phyloP scores from a whole-genome alignment of 2,329 filamentous ascomycete species.

The Xenosphaeropsis pyriputrescens region DNA sequence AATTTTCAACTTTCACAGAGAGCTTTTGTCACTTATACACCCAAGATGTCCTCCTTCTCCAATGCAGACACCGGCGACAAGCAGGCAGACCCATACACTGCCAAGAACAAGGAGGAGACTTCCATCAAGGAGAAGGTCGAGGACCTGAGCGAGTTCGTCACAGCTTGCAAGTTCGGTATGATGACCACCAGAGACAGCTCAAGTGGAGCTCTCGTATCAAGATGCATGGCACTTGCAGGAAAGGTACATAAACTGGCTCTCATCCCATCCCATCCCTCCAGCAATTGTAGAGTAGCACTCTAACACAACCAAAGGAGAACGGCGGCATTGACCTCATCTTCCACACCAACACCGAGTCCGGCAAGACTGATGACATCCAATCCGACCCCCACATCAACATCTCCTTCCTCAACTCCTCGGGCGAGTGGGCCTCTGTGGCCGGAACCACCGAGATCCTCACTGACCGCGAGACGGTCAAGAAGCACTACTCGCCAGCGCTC shows the following conservation, averaged over 20 bases:
- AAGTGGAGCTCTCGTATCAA: conserved; percentile 55
- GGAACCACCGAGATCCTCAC: conserved; percentile 56
- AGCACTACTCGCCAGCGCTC: conserved; percentile 59
- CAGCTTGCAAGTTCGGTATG: conserved; percentile 70
- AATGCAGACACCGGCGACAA: conserved; percentile 48
- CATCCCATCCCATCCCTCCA: not conserved
- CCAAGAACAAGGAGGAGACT: conserved; percentile 49
- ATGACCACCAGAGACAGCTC: conserved; percentile 63
- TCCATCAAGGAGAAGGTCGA: conserved; percentile 62
- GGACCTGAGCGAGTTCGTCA: conserved; percentile 57
- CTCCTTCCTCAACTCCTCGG: conserved; percentile 59
- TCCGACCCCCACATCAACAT: conserved; percentile 65
- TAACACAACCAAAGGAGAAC: conserved; percentile 40
- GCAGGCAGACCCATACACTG: conserved; percentile 62
- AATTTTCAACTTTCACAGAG: not conserved
- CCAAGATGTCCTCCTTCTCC: conserved; percentile 26
- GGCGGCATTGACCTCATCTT: conserved; percentile 74
- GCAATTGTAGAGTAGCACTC: not conserved
- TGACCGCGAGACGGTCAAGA: conserved; percentile 51
- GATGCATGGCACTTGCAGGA: conserved; percentile 74
- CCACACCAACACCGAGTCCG: conserved; percentile 80
- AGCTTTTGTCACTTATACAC: not conserved
- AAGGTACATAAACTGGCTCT: conserved; percentile 40
- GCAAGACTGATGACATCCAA: conserved; percentile 72
- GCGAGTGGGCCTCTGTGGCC: conserved; percentile 81